Evolutionary conservation across 805 yeast genomes (phyloP), one percentile per base, ranked within the genome.

Genomic region (Metschnikowia continentalis): DNA sequence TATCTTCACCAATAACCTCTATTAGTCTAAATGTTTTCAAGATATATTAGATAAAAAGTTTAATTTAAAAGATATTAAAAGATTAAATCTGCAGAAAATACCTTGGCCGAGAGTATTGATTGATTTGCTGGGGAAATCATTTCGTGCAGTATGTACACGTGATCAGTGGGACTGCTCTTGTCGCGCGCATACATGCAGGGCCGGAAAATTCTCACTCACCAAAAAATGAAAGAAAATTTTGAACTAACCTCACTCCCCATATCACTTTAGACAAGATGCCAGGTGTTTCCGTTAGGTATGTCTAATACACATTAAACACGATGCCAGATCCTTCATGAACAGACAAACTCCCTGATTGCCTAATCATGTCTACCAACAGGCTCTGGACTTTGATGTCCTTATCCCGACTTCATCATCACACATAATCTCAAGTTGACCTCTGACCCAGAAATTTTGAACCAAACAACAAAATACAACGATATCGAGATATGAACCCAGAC

Each of bases 241-340:
- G 48, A 37, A n/a, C 47, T 52, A 40, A 43, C 46, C 47, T 45
- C 48, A 44, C 50, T 50, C 52, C 54, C 47, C 52, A 58, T 51
- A 51, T 49, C 49, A 55, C 56, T 53, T 51, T 59, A 69, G 40
- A 68, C 77, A 82, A 80, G 71, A 90, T 90, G 96, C 87, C 96
- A 84, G 96, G 96, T 88, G 91, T 86, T 84, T 85, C 96, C 82
- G 96, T 90, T 78, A 89, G 92, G 96, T 88, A 88, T 73, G 96
- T 87, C 56, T 33, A 30, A 42, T 35, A 35, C 51, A 35, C 35
- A 35, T 32, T 33, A 30, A 32, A 10, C 33, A n/a, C 19, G 19
- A 26, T 26, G 30, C 30, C 30, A 26, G 30, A 26, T 26, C 30
- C 30, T 26, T 26, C 11, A 26, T 26, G 30, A 26, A 26, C 30